Evolutionary conservation across 306 rosid species (phyloP).

Genomic region (Crotalaria pallida): DNA sequence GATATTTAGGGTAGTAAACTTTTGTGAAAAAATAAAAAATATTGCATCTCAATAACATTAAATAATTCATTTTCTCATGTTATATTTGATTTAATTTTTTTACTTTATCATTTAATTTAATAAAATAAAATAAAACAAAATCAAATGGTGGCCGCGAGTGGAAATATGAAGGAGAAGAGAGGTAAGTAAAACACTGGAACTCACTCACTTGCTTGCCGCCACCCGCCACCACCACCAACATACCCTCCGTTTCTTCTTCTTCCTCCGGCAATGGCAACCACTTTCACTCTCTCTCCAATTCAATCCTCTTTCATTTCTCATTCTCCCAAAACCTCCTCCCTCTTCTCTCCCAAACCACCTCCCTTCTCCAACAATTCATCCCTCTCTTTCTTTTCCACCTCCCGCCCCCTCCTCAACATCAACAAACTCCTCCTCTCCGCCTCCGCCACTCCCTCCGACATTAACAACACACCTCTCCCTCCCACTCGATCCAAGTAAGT

Average conservation of each 20-base stretch:
- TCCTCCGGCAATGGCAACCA: slow-evolving; percentile 38
- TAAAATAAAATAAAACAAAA: too few species aligned
- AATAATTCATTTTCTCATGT: too few species aligned
- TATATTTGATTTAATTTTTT: too few species aligned
- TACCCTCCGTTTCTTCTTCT: not conserved
- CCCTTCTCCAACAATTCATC: not conserved
- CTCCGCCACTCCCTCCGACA: slow-evolving; percentile 4
- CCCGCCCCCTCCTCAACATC: too few species aligned
- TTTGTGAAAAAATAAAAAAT: too few species aligned
- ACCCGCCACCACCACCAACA: not conserved
- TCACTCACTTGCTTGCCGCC: too few species aligned
- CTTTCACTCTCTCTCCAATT: slow-evolving; percentile 1
- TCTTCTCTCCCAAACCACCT: slow-evolving; percentile 4
- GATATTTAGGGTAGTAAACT: too few species aligned
- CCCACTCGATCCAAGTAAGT: slow-evolving; percentile 37
- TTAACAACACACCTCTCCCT: slow-evolving; percentile 23
- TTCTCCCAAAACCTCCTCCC: not conserved
- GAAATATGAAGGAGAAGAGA: too few species aligned
- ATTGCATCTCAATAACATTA: too few species aligned
- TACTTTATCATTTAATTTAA: too few species aligned
- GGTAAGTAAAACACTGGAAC: too few species aligned
- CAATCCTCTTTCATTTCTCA: not conserved
- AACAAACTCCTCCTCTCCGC: slow-evolving; percentile 35
- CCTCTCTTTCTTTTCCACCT: not conserved
- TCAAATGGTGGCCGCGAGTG: too few species aligned